A percentile compares a stretch with the other conserved stretches of the same genome.
These are phyloP conservation scores for Phytophthora podocarpi DNA, from an alignment of 352 stramenopile species.

Conservation along the genomic window DNA sequence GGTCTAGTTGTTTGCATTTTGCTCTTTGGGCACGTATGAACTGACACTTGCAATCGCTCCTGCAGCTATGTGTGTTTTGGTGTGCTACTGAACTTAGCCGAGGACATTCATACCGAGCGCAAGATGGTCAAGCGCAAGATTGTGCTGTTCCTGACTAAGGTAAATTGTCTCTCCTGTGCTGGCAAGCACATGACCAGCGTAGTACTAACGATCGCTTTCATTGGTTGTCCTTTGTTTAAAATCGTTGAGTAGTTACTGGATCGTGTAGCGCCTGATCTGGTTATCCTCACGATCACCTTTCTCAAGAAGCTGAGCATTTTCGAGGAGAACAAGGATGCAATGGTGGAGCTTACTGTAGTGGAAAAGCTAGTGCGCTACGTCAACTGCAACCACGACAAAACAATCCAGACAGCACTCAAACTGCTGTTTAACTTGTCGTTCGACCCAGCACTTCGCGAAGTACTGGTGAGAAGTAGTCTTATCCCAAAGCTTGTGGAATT, in stretches of 20 bases:
- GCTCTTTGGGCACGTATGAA: not conserved
- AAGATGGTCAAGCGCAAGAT: slow-evolving; percentile 97
- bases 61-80: slow-evolving; percentile 89
- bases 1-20: not conserved
- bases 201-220: no score
- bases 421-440: slow-evolving; percentile 97
- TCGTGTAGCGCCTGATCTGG: slow-evolving; percentile 84
- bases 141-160: slow-evolving; percentile 81
- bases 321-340: slow-evolving; percentile 94
- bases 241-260: slow-evolving; percentile 86
- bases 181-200: not conserved
- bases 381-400: slow-evolving; percentile 87
- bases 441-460: slow-evolving; percentile 82
- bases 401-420: slow-evolving; percentile 82
- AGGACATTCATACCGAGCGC: slow-evolving; percentile 92
- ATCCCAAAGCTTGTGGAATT: slow-evolving; percentile 93
- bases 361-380: slow-evolving; percentile 83
- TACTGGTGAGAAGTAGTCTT: slow-evolving; percentile 88
- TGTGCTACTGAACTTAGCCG: slow-evolving; percentile 94
- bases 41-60: slow-evolving; percentile 3
- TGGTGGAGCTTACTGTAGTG: slow-evolving; percentile 84
- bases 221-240: no score
- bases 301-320: slow-evolving; percentile 95
- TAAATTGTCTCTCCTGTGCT: not conserved
- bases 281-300: slow-evolving; percentile 92